These are phyloP conservation scores for Smallanthus sonchifolius DNA, from an alignment of 129 eudicot species.

Conservation along the genomic window DNA sequence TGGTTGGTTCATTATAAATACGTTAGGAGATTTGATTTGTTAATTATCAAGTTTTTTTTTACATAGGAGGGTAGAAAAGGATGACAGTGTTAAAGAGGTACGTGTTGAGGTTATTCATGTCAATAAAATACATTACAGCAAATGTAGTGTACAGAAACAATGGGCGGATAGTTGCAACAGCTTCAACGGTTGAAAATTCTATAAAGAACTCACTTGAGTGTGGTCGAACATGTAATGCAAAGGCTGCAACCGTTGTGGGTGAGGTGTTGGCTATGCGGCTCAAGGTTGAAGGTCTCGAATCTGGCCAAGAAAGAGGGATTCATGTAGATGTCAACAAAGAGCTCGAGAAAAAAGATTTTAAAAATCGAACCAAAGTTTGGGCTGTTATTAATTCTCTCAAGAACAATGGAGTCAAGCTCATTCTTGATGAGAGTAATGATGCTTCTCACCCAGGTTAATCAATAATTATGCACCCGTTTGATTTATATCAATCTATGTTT, in stretches of 20 bases:
- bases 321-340: conserved; percentile 55
- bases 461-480: neutral
- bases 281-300: conserved; percentile 57
- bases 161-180: conserved; percentile 63
- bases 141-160: conserved; percentile 66
- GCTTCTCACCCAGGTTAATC: conserved; percentile 18
- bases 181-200: conserved; percentile 67
- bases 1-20: neutral
- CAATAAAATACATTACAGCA: conserved; percentile 67
- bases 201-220: conserved; percentile 61
- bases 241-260: conserved; percentile 68
- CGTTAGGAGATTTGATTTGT: neutral
- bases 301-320: conserved; percentile 60
- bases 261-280: conserved; percentile 77
- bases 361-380: conserved; percentile 58
- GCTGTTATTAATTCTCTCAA: conserved; percentile 34
- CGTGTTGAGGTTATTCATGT: conserved; percentile 60
- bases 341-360: conserved; percentile 49
- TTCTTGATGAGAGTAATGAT: conserved; percentile 29
- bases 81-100: conserved; percentile 36
- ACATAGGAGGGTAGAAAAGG: neutral
- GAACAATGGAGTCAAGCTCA: conserved; percentile 52
- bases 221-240: conserved; percentile 65
- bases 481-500: neutral
- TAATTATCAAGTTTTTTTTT: neutral